Percentiles rank a stretch among this genome's conserved stretches.
phyloP scores from a whole-genome alignment of 2,329 filamentous ascomycete genomes.

The Cladosporium cucumerinum region DNA sequence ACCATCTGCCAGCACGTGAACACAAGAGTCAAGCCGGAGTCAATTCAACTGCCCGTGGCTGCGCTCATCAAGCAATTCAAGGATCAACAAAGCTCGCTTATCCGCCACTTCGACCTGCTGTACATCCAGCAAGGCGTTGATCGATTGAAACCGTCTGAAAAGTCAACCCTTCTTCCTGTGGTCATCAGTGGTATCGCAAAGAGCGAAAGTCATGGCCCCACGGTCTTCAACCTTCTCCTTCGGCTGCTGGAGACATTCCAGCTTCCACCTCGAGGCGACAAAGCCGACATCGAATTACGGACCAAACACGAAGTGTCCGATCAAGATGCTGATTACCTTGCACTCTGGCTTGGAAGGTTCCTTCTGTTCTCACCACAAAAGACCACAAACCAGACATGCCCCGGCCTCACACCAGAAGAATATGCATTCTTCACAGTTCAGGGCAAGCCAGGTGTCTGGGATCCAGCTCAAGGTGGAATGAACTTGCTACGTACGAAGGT shows the following conservation, averaged over 20 bases:
- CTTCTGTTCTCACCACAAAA: constrained; percentile 58
- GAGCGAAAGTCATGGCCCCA: constrained; percentile 56
- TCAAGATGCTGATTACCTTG: constrained; percentile 70
- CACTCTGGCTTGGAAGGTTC: constrained; percentile 72
- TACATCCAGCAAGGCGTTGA: constrained; percentile 83
- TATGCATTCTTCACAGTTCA: constrained; percentile 65
- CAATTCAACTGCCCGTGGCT: constrained; percentile 77
- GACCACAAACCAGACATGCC: constrained; percentile 41
- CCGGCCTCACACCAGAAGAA: constrained; percentile 64
- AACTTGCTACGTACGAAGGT: constrained; percentile 69
- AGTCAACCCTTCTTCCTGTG: constrained; percentile 68
- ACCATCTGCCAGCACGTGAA: constrained; percentile 70
- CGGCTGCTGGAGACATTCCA: constrained; percentile 68
- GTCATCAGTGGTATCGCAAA: constrained; percentile 64
- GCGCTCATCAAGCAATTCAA: constrained; percentile 87
- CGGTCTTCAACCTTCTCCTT: constrained; percentile 79
- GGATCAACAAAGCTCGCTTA: constrained; percentile 64
- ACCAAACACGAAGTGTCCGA: constrained; percentile 63
- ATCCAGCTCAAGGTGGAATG: constrained; percentile 58
- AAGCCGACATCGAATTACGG: constrained; percentile 70
- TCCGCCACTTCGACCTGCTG: constrained; percentile 82
- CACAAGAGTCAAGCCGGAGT: constrained; percentile 57
- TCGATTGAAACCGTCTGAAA: constrained; percentile 58
- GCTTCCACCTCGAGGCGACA: constrained; percentile 72
- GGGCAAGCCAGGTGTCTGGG: constrained; percentile 67